These are phyloP conservation scores for Hymenochaete sp. DNA, from an alignment of 1,284 basidiomycete genomes.

Conservation along the genomic window DNA sequence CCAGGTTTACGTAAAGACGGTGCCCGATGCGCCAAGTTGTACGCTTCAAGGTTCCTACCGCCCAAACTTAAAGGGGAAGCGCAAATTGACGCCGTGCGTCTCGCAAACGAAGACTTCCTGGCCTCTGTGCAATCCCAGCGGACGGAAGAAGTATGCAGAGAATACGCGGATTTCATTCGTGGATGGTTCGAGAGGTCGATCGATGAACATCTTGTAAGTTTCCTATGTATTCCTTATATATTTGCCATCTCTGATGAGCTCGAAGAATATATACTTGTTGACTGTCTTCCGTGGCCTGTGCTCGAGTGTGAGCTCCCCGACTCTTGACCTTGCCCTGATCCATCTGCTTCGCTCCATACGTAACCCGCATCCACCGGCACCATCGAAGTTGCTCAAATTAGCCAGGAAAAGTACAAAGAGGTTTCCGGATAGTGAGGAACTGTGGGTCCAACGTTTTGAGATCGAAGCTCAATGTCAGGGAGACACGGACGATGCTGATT, in stretches of 20 bases:
- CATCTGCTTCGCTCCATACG: constrained; percentile 30
- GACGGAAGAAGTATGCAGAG: constrained; percentile 17
- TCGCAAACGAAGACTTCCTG: constrained; percentile 50
- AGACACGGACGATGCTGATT: too few relatives aligned
- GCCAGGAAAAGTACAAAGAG: too few relatives aligned
- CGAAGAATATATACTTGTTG: constrained; percentile 47
- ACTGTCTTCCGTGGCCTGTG: constrained; percentile 40
- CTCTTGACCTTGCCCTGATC: constrained; percentile 41
- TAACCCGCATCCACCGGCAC: constrained; percentile 26
- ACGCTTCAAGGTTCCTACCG: constrained; percentile 39
- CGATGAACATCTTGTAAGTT: constrained; percentile 48
- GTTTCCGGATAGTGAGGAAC: too few relatives aligned
- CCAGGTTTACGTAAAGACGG: constrained; percentile 1
- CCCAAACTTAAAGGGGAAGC: constrained; percentile 34
- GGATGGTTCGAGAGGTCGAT: constrained; percentile 43
- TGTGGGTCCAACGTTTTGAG: too few relatives aligned
- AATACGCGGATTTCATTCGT: constrained; percentile 50
- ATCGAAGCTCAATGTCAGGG: too few relatives aligned
- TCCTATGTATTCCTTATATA: constrained; percentile 1
- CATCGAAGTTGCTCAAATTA: constrained; percentile 32
- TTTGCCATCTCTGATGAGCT: too few relatives aligned
- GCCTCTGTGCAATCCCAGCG: constrained; percentile 23
- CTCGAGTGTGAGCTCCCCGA: too few relatives aligned
- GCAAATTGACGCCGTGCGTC: constrained; percentile 47
- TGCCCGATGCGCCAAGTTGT: constrained; percentile 40